Evolutionary conservation across 1,284 basidiomycete species (phyloP).

Genomic region (Ustilago sp.): DNA sequence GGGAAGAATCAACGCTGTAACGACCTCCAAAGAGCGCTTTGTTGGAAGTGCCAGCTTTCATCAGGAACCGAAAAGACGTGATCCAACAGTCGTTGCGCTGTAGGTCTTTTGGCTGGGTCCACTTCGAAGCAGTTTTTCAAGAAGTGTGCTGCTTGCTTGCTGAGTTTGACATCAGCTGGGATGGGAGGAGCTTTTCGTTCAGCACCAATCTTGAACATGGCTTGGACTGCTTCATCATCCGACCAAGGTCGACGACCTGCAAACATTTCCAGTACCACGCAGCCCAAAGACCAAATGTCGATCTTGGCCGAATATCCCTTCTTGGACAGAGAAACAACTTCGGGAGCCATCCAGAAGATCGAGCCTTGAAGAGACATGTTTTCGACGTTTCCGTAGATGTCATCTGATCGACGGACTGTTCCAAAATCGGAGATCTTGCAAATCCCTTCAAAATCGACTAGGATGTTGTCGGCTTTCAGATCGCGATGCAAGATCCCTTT

Average conservation of each 20-base stretch:
- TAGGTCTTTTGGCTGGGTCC: conserved; percentile 87
- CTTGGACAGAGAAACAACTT: conserved; percentile 86
- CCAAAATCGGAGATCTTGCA: conserved; percentile 99
- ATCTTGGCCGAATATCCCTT: conserved; percentile 91
- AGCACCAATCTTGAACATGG: conserved; percentile 92
- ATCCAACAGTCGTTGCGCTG: conserved; percentile 81
- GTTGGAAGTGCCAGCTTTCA: conserved; percentile 58
- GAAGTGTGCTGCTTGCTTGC: conserved; percentile 84
- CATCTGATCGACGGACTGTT: conserved; percentile 71
- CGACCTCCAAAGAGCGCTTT: conserved; percentile 52
- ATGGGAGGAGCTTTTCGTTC: conserved; percentile 87
- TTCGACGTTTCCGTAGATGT: conserved; percentile 83
- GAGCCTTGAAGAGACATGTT: conserved; percentile 89
- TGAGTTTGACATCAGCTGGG: conserved; percentile 82
- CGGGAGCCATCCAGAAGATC: conserved; percentile 99
- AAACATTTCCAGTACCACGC: conserved; percentile 98
- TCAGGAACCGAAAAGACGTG: conserved; percentile 79
- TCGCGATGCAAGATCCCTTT: conserved; percentile 94
- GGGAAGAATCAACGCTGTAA: conserved; percentile 17
- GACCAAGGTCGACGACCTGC: conserved; percentile 93
- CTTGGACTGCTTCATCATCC: conserved; percentile 86
- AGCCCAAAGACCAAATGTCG: conserved; percentile 98
- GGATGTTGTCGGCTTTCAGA: conserved; percentile 97
- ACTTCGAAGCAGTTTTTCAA: conserved; percentile 89
- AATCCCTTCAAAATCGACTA: conserved; percentile 89